These are phyloP conservation scores for Talaromyces sp. DNA, from an alignment of 2,329 filamentous ascomycete species.

Conservation along the genomic window DNA sequence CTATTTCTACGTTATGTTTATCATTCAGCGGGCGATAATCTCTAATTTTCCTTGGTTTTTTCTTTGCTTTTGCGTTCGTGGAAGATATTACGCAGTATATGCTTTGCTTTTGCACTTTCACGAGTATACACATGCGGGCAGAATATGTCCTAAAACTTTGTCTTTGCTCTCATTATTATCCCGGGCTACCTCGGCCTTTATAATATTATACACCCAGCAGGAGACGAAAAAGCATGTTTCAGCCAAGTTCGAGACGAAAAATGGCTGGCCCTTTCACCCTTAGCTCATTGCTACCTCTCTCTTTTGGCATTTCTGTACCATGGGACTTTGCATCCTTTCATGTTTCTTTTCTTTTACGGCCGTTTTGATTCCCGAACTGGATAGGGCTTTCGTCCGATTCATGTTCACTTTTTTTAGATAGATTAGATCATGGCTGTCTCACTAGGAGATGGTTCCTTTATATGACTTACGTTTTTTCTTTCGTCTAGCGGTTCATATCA, in stretches of 20 bases:
- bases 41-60: constrained; percentile 10
- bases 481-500: neutral
- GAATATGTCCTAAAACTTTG: constrained; percentile 4
- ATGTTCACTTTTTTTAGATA: constrained; percentile 17
- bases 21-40: constrained; percentile 20
- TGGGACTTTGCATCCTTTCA: constrained; percentile 19
- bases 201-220: neutral
- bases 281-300: neutral
- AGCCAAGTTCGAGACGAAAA: neutral
- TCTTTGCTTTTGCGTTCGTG: constrained; percentile 12
- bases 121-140: constrained; percentile 1
- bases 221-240: neutral
- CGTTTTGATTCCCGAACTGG: constrained; percentile 11
- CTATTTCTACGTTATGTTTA: neutral
- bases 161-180: neutral
- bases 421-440: constrained; percentile 17
- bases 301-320: constrained; percentile 20
- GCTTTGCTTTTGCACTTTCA: neutral
- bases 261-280: neutral
- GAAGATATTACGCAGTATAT: constrained; percentile 18
- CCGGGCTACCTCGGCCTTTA: neutral
- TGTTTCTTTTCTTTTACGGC: constrained; percentile 3
- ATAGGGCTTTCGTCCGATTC: neutral
- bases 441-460: constrained; percentile 16
- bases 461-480: neutral